phyloP scores from a whole-genome alignment of 2,329 filamentous ascomycete species.

The Piedraia hortae region DNA sequence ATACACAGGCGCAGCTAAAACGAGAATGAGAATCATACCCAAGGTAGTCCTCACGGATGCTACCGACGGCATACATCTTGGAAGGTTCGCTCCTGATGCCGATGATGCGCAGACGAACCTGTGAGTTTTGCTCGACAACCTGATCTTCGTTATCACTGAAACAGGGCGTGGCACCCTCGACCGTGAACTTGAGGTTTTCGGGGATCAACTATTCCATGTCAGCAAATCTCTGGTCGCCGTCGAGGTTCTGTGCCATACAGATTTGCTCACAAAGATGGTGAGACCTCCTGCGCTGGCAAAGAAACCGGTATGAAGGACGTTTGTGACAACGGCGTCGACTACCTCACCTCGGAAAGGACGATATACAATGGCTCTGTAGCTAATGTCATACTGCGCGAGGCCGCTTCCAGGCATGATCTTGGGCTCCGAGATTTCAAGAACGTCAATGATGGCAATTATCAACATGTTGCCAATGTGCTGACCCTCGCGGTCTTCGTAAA shows the following conservation, averaged over 20 bases:
- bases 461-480: conserved; percentile 90
- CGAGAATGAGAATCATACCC: conserved; percentile 7
- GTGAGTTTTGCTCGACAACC: conserved; percentile 77
- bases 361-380: conserved; percentile 91
- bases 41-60: conserved; percentile 48
- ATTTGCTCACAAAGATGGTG: conserved; percentile 51
- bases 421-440: conserved; percentile 66
- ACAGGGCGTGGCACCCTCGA: conserved; percentile 84
- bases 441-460: conserved; percentile 93
- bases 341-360: conserved; percentile 94
- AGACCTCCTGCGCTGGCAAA: conserved; percentile 62
- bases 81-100: conserved; percentile 82
- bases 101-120: conserved; percentile 80
- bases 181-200: conserved; percentile 73
- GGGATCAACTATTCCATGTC: conserved; percentile 35
- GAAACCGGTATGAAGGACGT: conserved; percentile 76
- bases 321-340: conserved; percentile 81
- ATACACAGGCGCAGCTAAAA: too few species aligned
- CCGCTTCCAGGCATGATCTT: conserved; percentile 78
- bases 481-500: conserved; percentile 81
- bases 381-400: conserved; percentile 77
- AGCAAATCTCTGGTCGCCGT: neutral
- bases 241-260: conserved; percentile 29
- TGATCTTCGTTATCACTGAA: conserved; percentile 90
- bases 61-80: conserved; percentile 89